phyloP scores from a whole-genome alignment of 1,284 basidiomycete genomes.

The Ceratobasidium sp. region DNA sequence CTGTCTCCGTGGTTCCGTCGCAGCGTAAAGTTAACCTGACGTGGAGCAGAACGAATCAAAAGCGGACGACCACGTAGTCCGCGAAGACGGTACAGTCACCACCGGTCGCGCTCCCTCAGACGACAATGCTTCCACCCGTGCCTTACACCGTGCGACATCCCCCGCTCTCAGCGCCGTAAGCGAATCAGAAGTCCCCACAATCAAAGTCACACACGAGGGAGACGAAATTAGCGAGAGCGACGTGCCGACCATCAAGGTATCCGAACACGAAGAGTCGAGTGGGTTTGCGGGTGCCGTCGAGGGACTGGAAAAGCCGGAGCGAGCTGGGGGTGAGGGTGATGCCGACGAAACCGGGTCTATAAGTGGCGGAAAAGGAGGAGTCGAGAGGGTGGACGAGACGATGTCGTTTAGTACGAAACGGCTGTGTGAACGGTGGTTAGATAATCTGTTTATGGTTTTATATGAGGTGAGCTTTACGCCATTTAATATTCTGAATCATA shows the following conservation, averaged over 20 bases:
- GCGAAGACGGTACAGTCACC: constrained; percentile 68
- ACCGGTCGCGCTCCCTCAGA: constrained; percentile 58
- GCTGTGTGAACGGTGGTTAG: constrained; percentile 97
- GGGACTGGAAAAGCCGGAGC: constrained; percentile 70
- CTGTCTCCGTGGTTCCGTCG: not conserved
- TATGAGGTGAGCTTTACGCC: constrained; percentile 78
- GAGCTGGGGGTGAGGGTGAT: constrained; percentile 66
- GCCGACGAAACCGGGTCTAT: constrained; percentile 53
- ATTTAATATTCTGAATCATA: not conserved
- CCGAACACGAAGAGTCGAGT: constrained; percentile 62
- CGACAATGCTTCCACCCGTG: constrained; percentile 81
- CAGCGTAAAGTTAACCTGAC: constrained; percentile 53
- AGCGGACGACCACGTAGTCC: constrained; percentile 59
- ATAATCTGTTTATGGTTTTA: constrained; percentile 98
- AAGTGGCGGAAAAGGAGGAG: constrained; percentile 50
- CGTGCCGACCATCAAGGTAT: constrained; percentile 92
- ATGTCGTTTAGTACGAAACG: constrained; percentile 97
- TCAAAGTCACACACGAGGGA: constrained; percentile 53
- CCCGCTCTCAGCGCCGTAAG: constrained; percentile 29
- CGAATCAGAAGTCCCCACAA: constrained; percentile 51
- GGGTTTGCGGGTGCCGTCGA: constrained; percentile 50
- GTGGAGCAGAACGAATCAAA: constrained; percentile 45
- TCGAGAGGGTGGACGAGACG: constrained; percentile 60
- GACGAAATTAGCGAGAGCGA: constrained; percentile 50
- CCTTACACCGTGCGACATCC: constrained; percentile 43